Evolutionary conservation across 345 rosid genomes (phyloP).

Genomic region (Brassica carinata): DNA sequence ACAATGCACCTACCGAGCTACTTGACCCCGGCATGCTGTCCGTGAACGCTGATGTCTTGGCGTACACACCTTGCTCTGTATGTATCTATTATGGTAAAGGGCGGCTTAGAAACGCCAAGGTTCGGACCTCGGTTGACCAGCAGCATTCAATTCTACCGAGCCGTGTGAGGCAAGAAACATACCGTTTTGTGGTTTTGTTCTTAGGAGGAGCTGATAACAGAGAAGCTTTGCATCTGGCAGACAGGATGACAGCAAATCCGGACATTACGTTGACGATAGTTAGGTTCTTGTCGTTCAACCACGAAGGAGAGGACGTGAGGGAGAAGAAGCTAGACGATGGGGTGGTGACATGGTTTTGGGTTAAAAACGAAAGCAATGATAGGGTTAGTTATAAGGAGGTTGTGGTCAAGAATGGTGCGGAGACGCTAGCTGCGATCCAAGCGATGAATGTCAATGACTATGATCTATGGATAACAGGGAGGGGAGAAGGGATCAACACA

Average conservation of each 20-base stretch:
- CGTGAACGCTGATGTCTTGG: constrained; percentile 47
- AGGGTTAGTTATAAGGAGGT: constrained; percentile 64
- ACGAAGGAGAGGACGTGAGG: constrained; percentile 56
- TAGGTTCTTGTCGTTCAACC: constrained; percentile 58
- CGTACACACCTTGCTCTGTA: constrained; percentile 74
- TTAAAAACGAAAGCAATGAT: constrained; percentile 58
- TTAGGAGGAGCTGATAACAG: constrained; percentile 78
- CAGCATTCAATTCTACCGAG: constrained; percentile 7
- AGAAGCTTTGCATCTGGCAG: constrained; percentile 66
- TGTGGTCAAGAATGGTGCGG: constrained; percentile 67
- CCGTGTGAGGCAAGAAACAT: constrained; percentile 11
- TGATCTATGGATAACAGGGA: constrained; percentile 81
- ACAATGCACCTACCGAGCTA: constrained; percentile 36
- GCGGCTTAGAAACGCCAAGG: constrained; percentile 25
- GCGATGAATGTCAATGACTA: constrained; percentile 47
- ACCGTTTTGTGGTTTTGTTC: constrained; percentile 52
- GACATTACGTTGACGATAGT: constrained; percentile 50
- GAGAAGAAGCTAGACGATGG: constrained; percentile 84
- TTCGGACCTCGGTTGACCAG: constrained; percentile 12
- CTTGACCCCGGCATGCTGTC: constrained; percentile 36
- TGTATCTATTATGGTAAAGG: constrained; percentile 67
- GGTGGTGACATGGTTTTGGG: constrained; percentile 79
- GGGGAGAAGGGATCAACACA: constrained; percentile 61
- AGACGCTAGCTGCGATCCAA: constrained; percentile 61
- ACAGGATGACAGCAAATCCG: constrained; percentile 53